Evolutionary conservation across 2,329 filamentous ascomycete species (phyloP), one percentile per base, ranked within the genome.

Genomic region (Fusarium subtropicale): DNA sequence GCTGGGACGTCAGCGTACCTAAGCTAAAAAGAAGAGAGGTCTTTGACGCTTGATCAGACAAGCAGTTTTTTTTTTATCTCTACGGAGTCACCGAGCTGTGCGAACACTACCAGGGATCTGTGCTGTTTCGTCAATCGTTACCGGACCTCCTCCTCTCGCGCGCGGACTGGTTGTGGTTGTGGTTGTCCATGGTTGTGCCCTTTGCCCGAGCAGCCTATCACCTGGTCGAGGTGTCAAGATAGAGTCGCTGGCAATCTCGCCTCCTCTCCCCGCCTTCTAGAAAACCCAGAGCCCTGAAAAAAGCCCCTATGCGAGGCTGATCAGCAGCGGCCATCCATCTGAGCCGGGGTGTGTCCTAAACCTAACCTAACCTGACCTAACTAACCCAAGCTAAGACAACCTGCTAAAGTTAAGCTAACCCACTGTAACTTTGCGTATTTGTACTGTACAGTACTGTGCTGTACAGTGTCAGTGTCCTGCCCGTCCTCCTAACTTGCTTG

Each of bases 241-340:
- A 56, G 33, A 71, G 53, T 52, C 58, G 39, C 34, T 59, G 50
- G 56, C 55, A 60, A 68, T 64, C 60, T 69, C 55, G 58, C 64
- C 69, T 64, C 52, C 51, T 62, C 58, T 53, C 67, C 60, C 69
- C 64, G 55, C 64, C 72, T 74, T 74, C 72, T 74, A 74, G 72
- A 74, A 74, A 69, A 63, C 52, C 56, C 31, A 58, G 56, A 66
- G 55, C 55, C 66, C 61, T 61, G 53, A 64, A 51, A 61, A 44
- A 54, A 51, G 68, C 66, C 71, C 70, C 71, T 73, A 74, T 74
- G 72, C 72, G 72, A 74, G 72, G 72, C 71, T 74, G 72, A 74
- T 74, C 72, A 69, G 36, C 66, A 73, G 56, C 59, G 53, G 24
- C 48, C 48, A 65, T 64, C 71, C 61, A 64, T 60, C 69, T 64